phyloP scores from a whole-genome alignment of 495 filamentous ascomycete genomes.

The Penicillium pancosmium region DNA sequence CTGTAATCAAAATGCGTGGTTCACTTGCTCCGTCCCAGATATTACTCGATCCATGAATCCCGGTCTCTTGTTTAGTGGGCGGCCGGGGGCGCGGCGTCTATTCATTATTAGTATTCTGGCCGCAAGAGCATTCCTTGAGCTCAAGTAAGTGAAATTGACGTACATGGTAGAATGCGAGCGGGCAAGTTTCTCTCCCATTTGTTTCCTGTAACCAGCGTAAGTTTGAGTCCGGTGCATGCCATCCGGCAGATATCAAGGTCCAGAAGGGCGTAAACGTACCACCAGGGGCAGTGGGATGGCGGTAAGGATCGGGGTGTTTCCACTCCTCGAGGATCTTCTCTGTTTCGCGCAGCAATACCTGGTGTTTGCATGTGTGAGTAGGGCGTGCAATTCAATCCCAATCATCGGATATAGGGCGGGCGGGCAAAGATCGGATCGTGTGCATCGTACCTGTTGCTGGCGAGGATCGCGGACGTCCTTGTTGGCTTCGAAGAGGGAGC shows the following conservation, averaged over 20 bases:
- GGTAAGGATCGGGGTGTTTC: slow-evolving; percentile 97
- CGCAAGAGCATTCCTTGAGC: too few relatives aligned
- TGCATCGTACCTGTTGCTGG: slow-evolving; percentile 72
- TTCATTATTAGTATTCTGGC: slow-evolving; percentile 8
- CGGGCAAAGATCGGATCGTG: background rate
- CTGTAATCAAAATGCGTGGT: background rate
- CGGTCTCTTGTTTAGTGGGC: slow-evolving; percentile 19
- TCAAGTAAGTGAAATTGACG: slow-evolving; percentile 35
- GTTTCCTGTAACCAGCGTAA: slow-evolving; percentile 63
- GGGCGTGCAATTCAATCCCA: background rate
- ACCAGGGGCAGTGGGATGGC: slow-evolving; percentile 86
- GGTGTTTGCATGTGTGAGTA: slow-evolving; percentile 11
- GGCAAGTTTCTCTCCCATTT: slow-evolving; percentile 97
- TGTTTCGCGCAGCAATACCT: slow-evolving; percentile 83
- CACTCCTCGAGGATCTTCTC: slow-evolving; percentile 87
- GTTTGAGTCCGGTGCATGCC: background rate
- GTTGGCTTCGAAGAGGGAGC: slow-evolving; percentile 94
- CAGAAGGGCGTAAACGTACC: slow-evolving; percentile 58
- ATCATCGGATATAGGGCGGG: background rate
- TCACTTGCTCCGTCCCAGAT: background rate
- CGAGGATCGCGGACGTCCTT: slow-evolving; percentile 81
- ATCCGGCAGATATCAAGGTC: background rate
- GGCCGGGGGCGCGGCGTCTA: slow-evolving; percentile 23
- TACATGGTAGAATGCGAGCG: slow-evolving; percentile 75
- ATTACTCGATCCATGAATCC: background rate